These are phyloP conservation scores for Geranomyces variabilis DNA, from an alignment of 192 early-diverging fungal genomes.

Conservation along the genomic window DNA sequence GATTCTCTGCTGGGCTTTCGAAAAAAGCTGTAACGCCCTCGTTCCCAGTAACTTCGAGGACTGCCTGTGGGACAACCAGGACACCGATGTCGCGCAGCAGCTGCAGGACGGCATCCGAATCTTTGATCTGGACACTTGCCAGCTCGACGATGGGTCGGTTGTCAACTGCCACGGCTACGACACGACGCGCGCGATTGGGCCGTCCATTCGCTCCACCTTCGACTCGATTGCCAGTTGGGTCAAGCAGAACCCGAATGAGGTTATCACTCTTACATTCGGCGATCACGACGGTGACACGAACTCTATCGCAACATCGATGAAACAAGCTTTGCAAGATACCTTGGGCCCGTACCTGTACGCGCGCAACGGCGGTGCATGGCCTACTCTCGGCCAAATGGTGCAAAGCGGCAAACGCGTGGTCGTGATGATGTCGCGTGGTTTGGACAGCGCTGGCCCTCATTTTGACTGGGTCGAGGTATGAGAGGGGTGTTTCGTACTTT, in stretches of 20 bases:
- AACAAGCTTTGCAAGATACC: constrained; percentile 55
- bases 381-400: constrained; percentile 71
- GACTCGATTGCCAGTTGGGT: constrained; percentile 60
- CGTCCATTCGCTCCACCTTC: constrained; percentile 60
- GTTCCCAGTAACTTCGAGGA: constrained; percentile 18
- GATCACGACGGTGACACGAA: constrained; percentile 58
- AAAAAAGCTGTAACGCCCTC: constrained; percentile 14
- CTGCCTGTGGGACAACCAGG: constrained; percentile 50
- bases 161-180: constrained; percentile 28
- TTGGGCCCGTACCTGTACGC: constrained; percentile 51
- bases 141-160: constrained; percentile 17
- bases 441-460: not conserved
- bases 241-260: constrained; percentile 68
- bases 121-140: constrained; percentile 71
- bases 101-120: constrained; percentile 73
- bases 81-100: constrained; percentile 64
- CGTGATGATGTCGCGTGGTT: constrained; percentile 32
- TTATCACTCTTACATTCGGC: constrained; percentile 77
- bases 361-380: constrained; percentile 55
- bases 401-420: constrained; percentile 65
- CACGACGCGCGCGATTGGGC: constrained; percentile 39
- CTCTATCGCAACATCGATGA: constrained; percentile 48
- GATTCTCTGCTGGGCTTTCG: constrained; percentile 28
- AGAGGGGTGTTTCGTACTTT: too few relatives aligned
- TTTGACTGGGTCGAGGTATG: constrained; percentile 3